Evolutionary conservation across 108 stramenopile genomes (phyloP).

Genomic region (Skeletonema tropicum): DNA sequence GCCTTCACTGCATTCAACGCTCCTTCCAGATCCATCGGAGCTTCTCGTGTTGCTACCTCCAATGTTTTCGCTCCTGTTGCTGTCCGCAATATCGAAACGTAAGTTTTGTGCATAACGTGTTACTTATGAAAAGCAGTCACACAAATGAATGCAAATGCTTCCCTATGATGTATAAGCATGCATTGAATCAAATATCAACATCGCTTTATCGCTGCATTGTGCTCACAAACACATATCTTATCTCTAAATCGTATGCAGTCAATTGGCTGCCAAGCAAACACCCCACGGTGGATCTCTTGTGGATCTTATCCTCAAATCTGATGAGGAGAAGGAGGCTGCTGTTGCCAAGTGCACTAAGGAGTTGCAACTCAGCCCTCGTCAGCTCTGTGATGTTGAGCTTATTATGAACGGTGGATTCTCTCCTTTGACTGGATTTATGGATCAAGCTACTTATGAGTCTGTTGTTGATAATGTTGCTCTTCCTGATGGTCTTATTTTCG

Average conservation of each 20-base stretch:
- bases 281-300: conserved; percentile 96
- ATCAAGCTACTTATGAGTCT: conserved; percentile 86
- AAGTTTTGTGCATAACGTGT: conserved; percentile 13
- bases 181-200: conserved; percentile 1
- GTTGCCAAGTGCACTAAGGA: conserved; percentile 86
- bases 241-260: conserved; percentile 34
- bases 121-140: background rate
- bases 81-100: conserved; percentile 35
- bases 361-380: conserved; percentile 90
- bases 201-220: background rate
- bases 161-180: too few relatives aligned
- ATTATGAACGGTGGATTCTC: conserved; percentile 98
- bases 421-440: conserved; percentile 98
- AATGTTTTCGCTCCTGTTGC: conserved; percentile 30
- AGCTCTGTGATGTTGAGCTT: conserved; percentile 98
- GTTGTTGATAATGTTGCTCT: conserved; percentile 95
- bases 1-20: conserved; percentile 44
- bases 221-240: background rate
- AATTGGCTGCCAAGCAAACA: conserved; percentile 79
- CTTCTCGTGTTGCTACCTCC: conserved; percentile 17
- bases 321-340: conserved; percentile 89
- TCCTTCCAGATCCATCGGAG: conserved; percentile 21
- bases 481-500: conserved; percentile 94
- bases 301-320: conserved; percentile 88
- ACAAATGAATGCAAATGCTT: too few relatives aligned